Evolutionary conservation across 495 filamentous ascomycete species (phyloP).

Genomic region (Chaetomium cochliodes): DNA sequence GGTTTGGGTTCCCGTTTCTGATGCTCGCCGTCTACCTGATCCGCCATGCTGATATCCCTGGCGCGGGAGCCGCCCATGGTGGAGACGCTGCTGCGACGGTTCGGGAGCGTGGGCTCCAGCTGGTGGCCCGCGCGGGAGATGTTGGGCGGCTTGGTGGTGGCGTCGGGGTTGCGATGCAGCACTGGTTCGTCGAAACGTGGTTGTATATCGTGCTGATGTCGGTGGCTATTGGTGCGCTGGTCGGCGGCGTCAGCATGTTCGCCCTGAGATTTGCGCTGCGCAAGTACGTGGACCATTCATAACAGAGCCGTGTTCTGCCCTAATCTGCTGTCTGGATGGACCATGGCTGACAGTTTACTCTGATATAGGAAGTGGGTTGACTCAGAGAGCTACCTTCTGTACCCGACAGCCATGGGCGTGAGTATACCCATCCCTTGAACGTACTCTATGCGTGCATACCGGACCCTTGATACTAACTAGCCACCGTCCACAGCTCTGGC

Average conservation of each 20-base stretch:
- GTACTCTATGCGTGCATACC: slow-evolving; percentile 8
- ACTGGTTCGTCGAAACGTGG: slow-evolving; percentile 85
- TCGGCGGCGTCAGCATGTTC: slow-evolving; percentile 66
- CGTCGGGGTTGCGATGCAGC: slow-evolving; percentile 63
- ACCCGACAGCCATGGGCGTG: slow-evolving; percentile 78
- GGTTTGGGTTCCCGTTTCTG: slow-evolving; percentile 60
- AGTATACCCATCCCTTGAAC: slow-evolving; percentile 15
- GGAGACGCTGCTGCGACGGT: slow-evolving; percentile 15
- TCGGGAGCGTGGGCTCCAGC: not conserved
- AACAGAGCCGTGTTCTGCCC: not conserved
- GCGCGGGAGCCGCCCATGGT: slow-evolving; percentile 1
- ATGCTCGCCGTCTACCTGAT: slow-evolving; percentile 56
- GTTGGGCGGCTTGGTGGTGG: slow-evolving; percentile 51
- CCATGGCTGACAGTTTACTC: not conserved
- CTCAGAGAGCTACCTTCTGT: slow-evolving; percentile 79
- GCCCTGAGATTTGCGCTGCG: slow-evolving; percentile 49
- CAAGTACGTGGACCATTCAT: slow-evolving; percentile 2
- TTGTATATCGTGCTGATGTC: slow-evolving; percentile 73
- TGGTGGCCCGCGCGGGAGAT: slow-evolving; percentile 47
- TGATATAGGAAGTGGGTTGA: slow-evolving; percentile 69
- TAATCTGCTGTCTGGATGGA: not conserved
- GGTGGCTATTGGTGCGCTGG: slow-evolving; percentile 64
- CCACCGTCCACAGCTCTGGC: slow-evolving; percentile 51
- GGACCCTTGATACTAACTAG: not conserved
- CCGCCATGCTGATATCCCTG: slow-evolving; percentile 49